These are phyloP conservation scores for Penicillium sp. DNA, from an alignment of 2,329 filamentous ascomycete species.

Conservation along the genomic window DNA sequence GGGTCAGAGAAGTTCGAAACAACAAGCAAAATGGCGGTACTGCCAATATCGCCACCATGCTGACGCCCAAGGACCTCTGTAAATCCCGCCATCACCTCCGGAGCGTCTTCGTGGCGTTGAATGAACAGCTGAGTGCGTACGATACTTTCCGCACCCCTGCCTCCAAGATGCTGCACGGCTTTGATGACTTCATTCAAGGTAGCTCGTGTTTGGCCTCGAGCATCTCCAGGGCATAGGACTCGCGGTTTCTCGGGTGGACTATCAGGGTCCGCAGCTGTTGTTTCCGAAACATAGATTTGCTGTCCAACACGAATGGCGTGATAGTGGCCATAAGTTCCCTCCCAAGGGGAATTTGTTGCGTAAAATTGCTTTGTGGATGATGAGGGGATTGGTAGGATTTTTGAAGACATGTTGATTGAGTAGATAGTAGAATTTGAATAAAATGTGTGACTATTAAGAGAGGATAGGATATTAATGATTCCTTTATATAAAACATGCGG, in stretches of 20 bases:
- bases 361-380: not conserved
- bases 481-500: too few relatives aligned
- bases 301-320: not conserved
- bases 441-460: too few relatives aligned
- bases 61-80: not conserved
- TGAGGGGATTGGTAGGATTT: not conserved
- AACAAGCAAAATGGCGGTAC: slow-evolving; percentile 1
- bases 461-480: too few relatives aligned
- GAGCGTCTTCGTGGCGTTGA: not conserved
- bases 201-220: not conserved
- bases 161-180: not conserved
- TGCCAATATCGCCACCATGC: not conserved
- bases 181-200: slow-evolving; percentile 2
- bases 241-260: not conserved
- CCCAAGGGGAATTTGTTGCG: slow-evolving; percentile 3
- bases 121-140: slow-evolving; percentile 1
- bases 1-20: not conserved
- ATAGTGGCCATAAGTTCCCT: not conserved
- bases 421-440: too few relatives aligned
- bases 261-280: slow-evolving; percentile 1
- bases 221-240: not conserved
- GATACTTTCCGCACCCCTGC: not conserved
- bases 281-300: not conserved
- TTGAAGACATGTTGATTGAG: not conserved
- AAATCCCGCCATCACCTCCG: not conserved